Conservation (phyloP, 2,329 filamentous ascomycete genomes). For the Exutisphaerella laricina region DNA sequence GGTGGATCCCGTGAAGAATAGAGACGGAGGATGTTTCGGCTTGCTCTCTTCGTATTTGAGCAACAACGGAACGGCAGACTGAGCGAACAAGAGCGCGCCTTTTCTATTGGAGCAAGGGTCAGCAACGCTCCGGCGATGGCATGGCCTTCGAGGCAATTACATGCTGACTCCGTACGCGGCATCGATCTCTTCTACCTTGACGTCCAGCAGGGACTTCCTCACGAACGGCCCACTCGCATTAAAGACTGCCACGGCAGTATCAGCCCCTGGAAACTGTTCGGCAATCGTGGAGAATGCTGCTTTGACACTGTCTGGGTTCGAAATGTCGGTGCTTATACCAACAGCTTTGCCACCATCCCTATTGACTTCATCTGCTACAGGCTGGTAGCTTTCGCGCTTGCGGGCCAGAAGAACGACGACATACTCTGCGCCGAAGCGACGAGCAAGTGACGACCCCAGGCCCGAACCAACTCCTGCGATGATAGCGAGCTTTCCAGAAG, state of each 20-base stretch:
- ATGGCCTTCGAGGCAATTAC: not conserved
- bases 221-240: slow-evolving; percentile 57
- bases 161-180: slow-evolving; percentile 44
- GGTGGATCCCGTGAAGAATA: slow-evolving; percentile 81
- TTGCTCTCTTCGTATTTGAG: slow-evolving; percentile 49
- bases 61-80: slow-evolving; percentile 63
- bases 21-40: slow-evolving; percentile 57
- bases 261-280: slow-evolving; percentile 49
- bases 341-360: slow-evolving; percentile 59
- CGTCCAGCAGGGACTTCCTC: slow-evolving; percentile 55
- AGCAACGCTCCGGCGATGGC: not conserved
- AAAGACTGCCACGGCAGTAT: slow-evolving; percentile 55
- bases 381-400: slow-evolving; percentile 56
- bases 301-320: slow-evolving; percentile 49
- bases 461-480: slow-evolving; percentile 66
- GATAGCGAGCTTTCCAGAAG: slow-evolving; percentile 49
- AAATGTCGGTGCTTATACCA: slow-evolving; percentile 60
- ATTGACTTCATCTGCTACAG: slow-evolving; percentile 62
- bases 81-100: slow-evolving; percentile 70
- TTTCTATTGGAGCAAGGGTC: slow-evolving; percentile 35
- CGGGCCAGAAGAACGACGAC: slow-evolving; percentile 66
- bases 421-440: slow-evolving; percentile 57
- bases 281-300: slow-evolving; percentile 57
- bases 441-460: slow-evolving; percentile 55
- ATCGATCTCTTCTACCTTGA: slow-evolving; percentile 52